phyloP scores from a whole-genome alignment of 768 basidiomycete genomes.

The Erythrobasidium yunnanense region DNA sequence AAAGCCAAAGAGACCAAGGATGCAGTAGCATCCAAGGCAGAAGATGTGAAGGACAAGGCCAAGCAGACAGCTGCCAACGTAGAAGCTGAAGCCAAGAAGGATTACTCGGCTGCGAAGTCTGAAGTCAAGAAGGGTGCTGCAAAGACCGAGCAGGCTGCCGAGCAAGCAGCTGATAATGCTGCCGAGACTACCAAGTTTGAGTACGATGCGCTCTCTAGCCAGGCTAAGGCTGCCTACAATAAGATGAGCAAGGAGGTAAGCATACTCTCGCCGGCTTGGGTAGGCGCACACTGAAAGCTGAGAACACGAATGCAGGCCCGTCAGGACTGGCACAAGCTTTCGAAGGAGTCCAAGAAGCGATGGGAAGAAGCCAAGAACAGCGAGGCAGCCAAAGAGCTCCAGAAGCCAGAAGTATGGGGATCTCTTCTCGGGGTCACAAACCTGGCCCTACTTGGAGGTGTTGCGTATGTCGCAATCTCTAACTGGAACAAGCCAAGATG shows the following conservation, averaged over 20 bases:
- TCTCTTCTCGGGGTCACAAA: slow-evolving; percentile 43
- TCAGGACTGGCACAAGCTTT: slow-evolving; percentile 19
- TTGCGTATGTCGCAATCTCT: slow-evolving; percentile 42
- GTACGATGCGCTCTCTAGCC: slow-evolving; percentile 35
- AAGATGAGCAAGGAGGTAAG: slow-evolving; percentile 5
- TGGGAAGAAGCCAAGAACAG: slow-evolving; percentile 26
- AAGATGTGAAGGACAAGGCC: neutral
- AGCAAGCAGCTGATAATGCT: slow-evolving; percentile 20
- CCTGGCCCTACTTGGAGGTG: slow-evolving; percentile 39
- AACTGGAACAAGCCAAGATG: slow-evolving; percentile 43
- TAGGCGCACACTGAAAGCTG: too few species aligned
- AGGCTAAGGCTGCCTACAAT: slow-evolving; percentile 18
- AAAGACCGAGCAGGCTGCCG: neutral
- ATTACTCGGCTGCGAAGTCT: neutral
- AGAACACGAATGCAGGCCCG: too few species aligned
- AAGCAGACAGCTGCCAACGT: slow-evolving; percentile 5
- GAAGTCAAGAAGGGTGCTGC: neutral
- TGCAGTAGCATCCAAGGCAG: slow-evolving; percentile 53
- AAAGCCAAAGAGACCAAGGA: neutral
- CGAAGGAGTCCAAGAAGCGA: slow-evolving; percentile 13
- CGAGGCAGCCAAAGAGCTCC: slow-evolving; percentile 28
- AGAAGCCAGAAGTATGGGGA: slow-evolving; percentile 40
- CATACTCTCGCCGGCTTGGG: too few species aligned
- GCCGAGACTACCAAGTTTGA: slow-evolving; percentile 14
- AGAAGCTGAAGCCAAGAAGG: neutral